A percentile compares a stretch with the other conserved stretches of the same genome.
These are phyloP conservation scores for Penicillium subrubescens DNA, from an alignment of 495 filamentous ascomycete species.

Conservation along the genomic window DNA sequence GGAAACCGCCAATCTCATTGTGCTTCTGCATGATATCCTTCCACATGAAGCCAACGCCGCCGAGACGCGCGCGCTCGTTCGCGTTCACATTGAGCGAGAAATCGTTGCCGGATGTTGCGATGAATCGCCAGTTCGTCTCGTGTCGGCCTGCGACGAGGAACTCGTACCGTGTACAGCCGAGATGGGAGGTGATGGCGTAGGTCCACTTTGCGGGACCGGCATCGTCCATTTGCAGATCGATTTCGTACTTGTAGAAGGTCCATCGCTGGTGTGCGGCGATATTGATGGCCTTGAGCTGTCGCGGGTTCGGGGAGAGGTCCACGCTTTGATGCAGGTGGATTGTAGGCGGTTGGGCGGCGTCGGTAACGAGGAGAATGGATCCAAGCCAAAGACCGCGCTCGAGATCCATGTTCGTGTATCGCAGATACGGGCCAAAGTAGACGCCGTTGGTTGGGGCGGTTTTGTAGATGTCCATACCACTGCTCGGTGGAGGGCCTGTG, in stretches of 20 bases:
- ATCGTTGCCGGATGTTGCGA: slow-evolving; percentile 93
- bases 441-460: slow-evolving; percentile 94
- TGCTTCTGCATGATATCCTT: slow-evolving; percentile 98
- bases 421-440: slow-evolving; percentile 94
- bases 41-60: slow-evolving; percentile 95
- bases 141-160: slow-evolving; percentile 92
- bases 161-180: slow-evolving; percentile 95
- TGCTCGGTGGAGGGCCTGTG: slow-evolving; percentile 78
- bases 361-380: slow-evolving; percentile 81
- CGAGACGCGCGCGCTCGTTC: slow-evolving; percentile 79
- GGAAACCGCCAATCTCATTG: slow-evolving; percentile 92
- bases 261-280: slow-evolving; percentile 90
- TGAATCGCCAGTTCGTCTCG: slow-evolving; percentile 95
- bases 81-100: slow-evolving; percentile 85
- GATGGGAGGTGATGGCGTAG: slow-evolving; percentile 94
- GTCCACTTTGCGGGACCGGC: slow-evolving; percentile 85
- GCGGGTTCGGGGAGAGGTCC: slow-evolving; percentile 90
- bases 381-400: slow-evolving; percentile 90
- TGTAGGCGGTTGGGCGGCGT: slow-evolving; percentile 90
- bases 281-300: slow-evolving; percentile 79
- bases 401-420: slow-evolving; percentile 96
- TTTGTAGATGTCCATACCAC: slow-evolving; percentile 91
- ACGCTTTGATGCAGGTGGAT: slow-evolving; percentile 92
- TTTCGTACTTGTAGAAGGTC: slow-evolving; percentile 94
- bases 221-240: slow-evolving; percentile 91